Conservation (phyloP, 2,329 filamentous ascomycete species). For the Neonectria ditissima region DNA sequence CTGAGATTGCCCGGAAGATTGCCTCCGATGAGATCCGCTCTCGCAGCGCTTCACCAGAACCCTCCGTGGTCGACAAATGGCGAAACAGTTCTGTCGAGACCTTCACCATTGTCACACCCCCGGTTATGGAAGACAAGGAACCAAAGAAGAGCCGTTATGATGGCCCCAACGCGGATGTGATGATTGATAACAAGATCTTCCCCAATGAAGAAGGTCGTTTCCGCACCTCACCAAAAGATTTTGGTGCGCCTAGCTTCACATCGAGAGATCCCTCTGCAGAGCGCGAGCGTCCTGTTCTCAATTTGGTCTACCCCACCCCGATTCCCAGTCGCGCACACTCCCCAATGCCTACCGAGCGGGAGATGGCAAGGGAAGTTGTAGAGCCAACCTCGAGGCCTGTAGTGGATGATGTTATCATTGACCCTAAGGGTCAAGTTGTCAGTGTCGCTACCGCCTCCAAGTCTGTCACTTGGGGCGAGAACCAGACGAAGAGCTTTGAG, state of each 20-base stretch:
- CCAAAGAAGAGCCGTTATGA: conserved; percentile 64
- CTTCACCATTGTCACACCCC: conserved; percentile 67
- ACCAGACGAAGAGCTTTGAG: conserved; percentile 73
- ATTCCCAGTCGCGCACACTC: conserved; percentile 56
- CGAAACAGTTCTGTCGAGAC: conserved; percentile 52
- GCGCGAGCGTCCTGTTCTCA: conserved; percentile 68
- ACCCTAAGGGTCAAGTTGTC: conserved; percentile 56
- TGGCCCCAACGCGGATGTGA: conserved; percentile 72
- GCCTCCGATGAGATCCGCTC: conserved; percentile 66
- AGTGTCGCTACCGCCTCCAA: conserved; percentile 57
- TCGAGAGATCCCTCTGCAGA: conserved; percentile 66
- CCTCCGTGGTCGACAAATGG: conserved; percentile 68
- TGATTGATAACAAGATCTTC: conserved; percentile 68
- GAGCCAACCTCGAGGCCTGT: conserved; percentile 39
- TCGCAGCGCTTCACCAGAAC: conserved; percentile 62
- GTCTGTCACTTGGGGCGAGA: conserved; percentile 73
- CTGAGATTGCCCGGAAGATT: conserved; percentile 64
- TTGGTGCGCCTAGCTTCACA: conserved; percentile 52
- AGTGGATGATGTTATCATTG: conserved; percentile 53
- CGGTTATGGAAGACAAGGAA: conserved; percentile 59
- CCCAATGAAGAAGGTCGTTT: conserved; percentile 62
- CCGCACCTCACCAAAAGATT: conserved; percentile 42
- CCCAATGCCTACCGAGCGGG: conserved; percentile 51
- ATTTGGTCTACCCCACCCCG: conserved; percentile 72
- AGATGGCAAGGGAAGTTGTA: conserved; percentile 31